Conservation (phyloP, 2,329 filamentous ascomycete species). For the Fusarium mundagurra region DNA sequence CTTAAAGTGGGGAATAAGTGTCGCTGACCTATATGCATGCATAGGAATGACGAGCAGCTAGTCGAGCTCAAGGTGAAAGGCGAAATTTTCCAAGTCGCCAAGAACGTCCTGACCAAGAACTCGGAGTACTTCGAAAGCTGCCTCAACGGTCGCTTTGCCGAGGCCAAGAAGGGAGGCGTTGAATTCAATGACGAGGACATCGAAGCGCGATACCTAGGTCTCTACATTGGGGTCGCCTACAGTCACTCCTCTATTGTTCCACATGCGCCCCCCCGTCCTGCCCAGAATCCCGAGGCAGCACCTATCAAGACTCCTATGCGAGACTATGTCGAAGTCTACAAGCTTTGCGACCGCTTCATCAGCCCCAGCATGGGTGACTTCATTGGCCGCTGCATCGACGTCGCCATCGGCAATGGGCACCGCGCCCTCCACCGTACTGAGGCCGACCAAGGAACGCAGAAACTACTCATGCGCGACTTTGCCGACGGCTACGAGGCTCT, state of each 20-base stretch:
- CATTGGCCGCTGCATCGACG: slow-evolving; percentile 45
- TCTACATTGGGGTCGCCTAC: slow-evolving; percentile 50
- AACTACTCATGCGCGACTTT: slow-evolving; percentile 46
- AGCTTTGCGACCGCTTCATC: slow-evolving; percentile 50
- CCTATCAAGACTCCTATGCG: slow-evolving; percentile 42
- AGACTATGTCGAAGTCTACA: slow-evolving; percentile 50
- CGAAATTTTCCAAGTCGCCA: slow-evolving; percentile 46
- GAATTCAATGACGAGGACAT: slow-evolving; percentile 45
- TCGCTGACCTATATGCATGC: slow-evolving; percentile 5
- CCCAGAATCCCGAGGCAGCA: slow-evolving; percentile 41
- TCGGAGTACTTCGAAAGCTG: slow-evolving; percentile 50
- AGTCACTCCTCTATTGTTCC: slow-evolving; percentile 48
- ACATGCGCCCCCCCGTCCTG: slow-evolving; percentile 38
- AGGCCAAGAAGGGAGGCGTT: slow-evolving; percentile 42
- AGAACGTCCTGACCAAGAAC: slow-evolving; percentile 43
- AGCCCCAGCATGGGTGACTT: slow-evolving; percentile 44
- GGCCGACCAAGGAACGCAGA: slow-evolving; percentile 43
- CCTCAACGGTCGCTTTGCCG: slow-evolving; percentile 42
- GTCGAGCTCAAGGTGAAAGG: slow-evolving; percentile 44
- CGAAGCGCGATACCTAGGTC: slow-evolving; percentile 46
- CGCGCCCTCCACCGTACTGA: slow-evolving; percentile 45
- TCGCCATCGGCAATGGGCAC: slow-evolving; percentile 46
- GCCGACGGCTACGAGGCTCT: slow-evolving; percentile 50
- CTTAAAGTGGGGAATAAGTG: background rate
- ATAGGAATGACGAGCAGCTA: slow-evolving; percentile 44